These are phyloP conservation scores for Pelargonium nanum DNA, from an alignment of 345 rosid species.

Conservation along the genomic window DNA sequence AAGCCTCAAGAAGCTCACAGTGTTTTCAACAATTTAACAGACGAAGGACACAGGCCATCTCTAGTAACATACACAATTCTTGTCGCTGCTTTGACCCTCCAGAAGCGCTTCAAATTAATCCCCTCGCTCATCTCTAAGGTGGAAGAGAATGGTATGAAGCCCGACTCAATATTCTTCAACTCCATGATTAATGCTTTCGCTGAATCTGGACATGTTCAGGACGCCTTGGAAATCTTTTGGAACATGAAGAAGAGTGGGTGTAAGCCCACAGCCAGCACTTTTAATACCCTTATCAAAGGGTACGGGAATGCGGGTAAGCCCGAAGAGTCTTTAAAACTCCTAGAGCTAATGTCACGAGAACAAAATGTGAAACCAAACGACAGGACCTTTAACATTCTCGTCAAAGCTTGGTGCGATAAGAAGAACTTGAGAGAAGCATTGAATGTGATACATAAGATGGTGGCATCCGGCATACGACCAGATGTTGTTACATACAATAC, in stretches of 20 bases:
- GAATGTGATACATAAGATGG: constrained; percentile 65
- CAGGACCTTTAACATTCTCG: constrained; percentile 69
- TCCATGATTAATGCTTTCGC: constrained; percentile 83
- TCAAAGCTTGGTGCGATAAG: constrained; percentile 74
- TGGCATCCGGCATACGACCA: constrained; percentile 50
- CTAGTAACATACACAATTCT: constrained; percentile 76
- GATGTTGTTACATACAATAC: constrained; percentile 82
- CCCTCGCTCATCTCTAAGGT: constrained; percentile 46
- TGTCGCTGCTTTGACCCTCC: constrained; percentile 57
- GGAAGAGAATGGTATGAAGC: constrained; percentile 65
- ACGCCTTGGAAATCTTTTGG: constrained; percentile 64
- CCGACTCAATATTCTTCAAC: constrained; percentile 84
- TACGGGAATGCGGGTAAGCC: constrained; percentile 65
- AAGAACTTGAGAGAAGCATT: constrained; percentile 61
- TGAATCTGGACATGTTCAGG: constrained; percentile 65
- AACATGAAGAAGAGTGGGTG: constrained; percentile 79
- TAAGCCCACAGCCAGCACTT: constrained; percentile 74
- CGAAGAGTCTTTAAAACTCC: constrained; percentile 56
- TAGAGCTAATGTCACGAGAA: constrained; percentile 47
- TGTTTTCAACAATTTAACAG: constrained; percentile 49
- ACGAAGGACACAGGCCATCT: constrained; percentile 81
- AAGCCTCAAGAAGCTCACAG: constrained; percentile 71
- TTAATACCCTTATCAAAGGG: constrained; percentile 80
- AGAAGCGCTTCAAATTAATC: constrained; percentile 53
- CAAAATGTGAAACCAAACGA: constrained; percentile 55